Base-by-base conservation (phyloP, 345 rosid genomes). In the Punica granatum region DNA sequence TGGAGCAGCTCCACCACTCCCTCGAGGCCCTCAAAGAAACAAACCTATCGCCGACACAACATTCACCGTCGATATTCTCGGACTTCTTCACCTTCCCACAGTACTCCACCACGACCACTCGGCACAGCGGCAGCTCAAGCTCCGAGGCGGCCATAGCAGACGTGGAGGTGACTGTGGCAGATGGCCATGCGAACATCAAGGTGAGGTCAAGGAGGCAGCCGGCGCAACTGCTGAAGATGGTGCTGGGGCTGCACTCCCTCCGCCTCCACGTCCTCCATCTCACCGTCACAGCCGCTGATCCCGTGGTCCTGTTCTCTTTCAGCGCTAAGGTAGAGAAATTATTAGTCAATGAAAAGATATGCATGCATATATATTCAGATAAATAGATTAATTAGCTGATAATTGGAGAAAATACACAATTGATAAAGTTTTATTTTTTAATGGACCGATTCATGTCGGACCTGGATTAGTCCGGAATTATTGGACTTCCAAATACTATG, bases 121-220 rank as follows among this genome's bases (percentile, higher is more conserved):
- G n/a, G 21, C 14, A 26, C 23, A 35, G 39, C 34, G 41, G 43
- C 43, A 31, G 48, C 23, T 16, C 49, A 12, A 7, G 65, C 67
- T 72, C 65, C 28, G 6, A 69, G 65, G 28, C 31, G 61, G 72
- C 60, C 9, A 58, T 71, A 43, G 91, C 86, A 8, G 87, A 86
- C 31, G 85, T 90, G 69, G 88, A 86, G 70, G 94, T 86, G 49
- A 84, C 82, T 23, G 76, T 84, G 85, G 76, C 78, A 46, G 92
- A 84, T 32, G 75, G 70, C 59, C 84, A 86, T 65, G 87, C 85
- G 30, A 88, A 79, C 80, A 68, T 90, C 58, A 88, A 85, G 77
- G 82, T 90, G 70, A 71, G 74, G 46, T 70, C 82, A 36, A 82
- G 69, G 69, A 74, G 68, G 66, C 78, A 67, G 11, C 90, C 88